Percentiles rank a stretch among this genome's conserved stretches.
phyloP scores from a whole-genome alignment of 2,329 filamentous ascomycete species.

The Neophaeococcomyces mojaviensis region DNA sequence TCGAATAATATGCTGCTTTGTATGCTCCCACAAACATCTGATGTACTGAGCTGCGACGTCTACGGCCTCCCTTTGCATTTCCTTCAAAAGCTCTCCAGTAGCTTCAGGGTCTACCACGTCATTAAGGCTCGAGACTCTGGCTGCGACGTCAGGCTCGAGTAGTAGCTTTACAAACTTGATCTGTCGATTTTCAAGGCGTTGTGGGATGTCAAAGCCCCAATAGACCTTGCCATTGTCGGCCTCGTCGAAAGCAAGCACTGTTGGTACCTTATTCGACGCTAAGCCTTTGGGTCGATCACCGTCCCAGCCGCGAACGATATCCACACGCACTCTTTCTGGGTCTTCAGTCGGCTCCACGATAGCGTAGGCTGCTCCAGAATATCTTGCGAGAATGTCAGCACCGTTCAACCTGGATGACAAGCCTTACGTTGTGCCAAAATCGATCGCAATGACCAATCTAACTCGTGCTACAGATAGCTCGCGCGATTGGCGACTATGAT shows the following conservation, averaged over 20 bases:
- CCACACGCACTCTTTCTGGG: too few relatives aligned
- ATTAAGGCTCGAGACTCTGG: neutral
- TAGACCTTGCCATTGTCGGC: neutral
- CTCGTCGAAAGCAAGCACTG: neutral
- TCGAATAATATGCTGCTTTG: neutral
- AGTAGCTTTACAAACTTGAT: neutral
- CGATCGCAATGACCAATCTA: too few relatives aligned
- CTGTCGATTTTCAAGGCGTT: neutral
- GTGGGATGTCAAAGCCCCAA: constrained; percentile 2
- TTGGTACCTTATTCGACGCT: too few relatives aligned
- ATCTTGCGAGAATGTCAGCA: too few relatives aligned
- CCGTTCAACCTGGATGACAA: too few relatives aligned
- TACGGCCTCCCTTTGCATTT: neutral
- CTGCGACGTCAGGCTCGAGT: neutral
- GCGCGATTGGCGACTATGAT: too few relatives aligned
- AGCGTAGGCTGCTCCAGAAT: too few relatives aligned
- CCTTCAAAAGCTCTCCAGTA: neutral
- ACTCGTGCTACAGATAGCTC: too few relatives aligned
- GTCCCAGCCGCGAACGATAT: too few relatives aligned
- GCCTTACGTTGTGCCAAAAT: too few relatives aligned
- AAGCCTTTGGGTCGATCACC: too few relatives aligned
- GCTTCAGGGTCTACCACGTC: neutral
- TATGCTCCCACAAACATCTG: neutral
- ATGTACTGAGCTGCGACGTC: neutral
- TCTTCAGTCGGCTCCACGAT: too few relatives aligned